phyloP scores from a whole-genome alignment of 2,329 filamentous ascomycete genomes.

The Calonectria ilicicola region DNA sequence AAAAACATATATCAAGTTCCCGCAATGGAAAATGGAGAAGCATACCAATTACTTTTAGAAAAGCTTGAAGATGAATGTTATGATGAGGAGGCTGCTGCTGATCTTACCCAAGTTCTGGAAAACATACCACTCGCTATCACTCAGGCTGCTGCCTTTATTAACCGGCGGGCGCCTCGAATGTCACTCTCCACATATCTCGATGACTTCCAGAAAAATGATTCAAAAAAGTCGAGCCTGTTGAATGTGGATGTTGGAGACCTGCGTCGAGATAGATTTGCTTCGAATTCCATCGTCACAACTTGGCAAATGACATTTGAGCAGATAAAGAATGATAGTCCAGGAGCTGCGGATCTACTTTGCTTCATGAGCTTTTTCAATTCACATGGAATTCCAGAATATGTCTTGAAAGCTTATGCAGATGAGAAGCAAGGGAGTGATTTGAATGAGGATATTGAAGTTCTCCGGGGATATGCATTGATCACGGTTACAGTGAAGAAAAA shows the following conservation, averaged over 20 bases:
- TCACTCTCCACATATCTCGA: slow-evolving; percentile 47
- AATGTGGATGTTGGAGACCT: not conserved
- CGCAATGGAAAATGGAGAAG: not conserved
- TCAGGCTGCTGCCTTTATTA: slow-evolving; percentile 7
- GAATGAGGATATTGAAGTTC: slow-evolving; percentile 25
- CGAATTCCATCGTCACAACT: not conserved
- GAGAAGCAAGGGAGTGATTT: not conserved
- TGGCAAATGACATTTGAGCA: slow-evolving; percentile 2
- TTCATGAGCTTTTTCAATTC: slow-evolving; percentile 3
- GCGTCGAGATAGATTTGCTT: not conserved
- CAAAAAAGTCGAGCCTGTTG: not conserved
- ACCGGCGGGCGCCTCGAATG: not conserved
- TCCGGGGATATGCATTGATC: slow-evolving; percentile 25
- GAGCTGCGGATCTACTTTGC: not conserved
- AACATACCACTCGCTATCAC: slow-evolving; percentile 9
- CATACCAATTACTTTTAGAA: not conserved
- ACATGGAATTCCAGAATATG: not conserved
- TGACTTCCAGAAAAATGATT: not conserved
- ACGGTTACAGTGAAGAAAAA: not conserved
- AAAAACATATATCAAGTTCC: not conserved
- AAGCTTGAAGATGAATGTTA: not conserved
- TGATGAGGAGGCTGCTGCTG: not conserved
- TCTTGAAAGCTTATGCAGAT: not conserved
- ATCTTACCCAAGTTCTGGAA: not conserved
- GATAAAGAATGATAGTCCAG: not conserved